A percentile compares a stretch with the other conserved stretches of the same genome.
Evolutionary conservation across 805 yeast genomes (phyloP).

Genomic region (Metschnikowia continentalis): DNA sequence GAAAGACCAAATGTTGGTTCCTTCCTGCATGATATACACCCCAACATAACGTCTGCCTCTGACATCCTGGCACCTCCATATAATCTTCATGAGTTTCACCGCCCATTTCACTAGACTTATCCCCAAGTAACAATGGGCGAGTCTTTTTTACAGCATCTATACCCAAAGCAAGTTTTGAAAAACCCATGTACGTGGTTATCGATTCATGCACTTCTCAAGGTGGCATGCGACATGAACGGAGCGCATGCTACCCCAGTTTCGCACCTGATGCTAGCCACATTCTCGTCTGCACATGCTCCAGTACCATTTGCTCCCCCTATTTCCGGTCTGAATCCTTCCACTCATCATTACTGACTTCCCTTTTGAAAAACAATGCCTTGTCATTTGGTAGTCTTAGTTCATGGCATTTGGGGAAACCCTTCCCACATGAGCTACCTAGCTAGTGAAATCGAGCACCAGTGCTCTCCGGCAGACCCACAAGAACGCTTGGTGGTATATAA

Average conservation of each 20-base stretch:
- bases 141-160: too few species aligned
- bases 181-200: neutral
- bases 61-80: too few species aligned
- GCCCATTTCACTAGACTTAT: too few species aligned
- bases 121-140: too few species aligned
- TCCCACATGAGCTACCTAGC: slow-evolving; percentile 11
- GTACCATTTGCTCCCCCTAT: neutral
- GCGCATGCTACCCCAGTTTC: slow-evolving; percentile 1
- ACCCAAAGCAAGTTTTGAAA: too few species aligned
- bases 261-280: slow-evolving; percentile 1
- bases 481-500: slow-evolving; percentile 42
- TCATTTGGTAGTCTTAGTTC: slow-evolving; percentile 70
- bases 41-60: too few species aligned
- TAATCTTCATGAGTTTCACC: too few species aligned
- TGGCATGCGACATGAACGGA: neutral
- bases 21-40: too few species aligned
- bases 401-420: slow-evolving; percentile 48
- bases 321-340: neutral
- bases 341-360: neutral
- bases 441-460: slow-evolving; percentile 8
- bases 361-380: slow-evolving; percentile 22
- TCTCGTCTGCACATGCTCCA: neutral
- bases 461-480: slow-evolving; percentile 17
- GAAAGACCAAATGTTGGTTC: too few species aligned
- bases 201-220: neutral